These are phyloP conservation scores for Aspergillus uvarum DNA, from an alignment of 2,329 filamentous ascomycete genomes.

Conservation along the genomic window DNA sequence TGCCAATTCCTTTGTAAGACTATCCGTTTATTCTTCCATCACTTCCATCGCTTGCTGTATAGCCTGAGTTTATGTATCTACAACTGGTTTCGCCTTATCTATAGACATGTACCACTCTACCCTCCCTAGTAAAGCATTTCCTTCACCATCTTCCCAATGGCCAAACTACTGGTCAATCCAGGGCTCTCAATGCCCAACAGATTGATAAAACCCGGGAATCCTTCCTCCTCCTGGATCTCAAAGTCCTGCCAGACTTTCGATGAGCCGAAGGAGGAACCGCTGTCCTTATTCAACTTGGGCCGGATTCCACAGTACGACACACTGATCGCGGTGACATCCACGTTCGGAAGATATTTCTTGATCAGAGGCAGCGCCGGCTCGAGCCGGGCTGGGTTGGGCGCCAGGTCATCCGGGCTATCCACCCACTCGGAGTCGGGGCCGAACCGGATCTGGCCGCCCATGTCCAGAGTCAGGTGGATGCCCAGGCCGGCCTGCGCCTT, in stretches of 20 bases:
- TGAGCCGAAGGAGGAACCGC: slow-evolving; percentile 49
- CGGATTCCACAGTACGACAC: slow-evolving; percentile 91
- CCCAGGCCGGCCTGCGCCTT: slow-evolving; percentile 85
- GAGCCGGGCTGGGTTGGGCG: slow-evolving; percentile 64
- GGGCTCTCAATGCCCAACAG: slow-evolving; percentile 91
- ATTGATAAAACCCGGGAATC: slow-evolving; percentile 81
- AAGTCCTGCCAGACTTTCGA: slow-evolving; percentile 78
- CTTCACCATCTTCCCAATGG: slow-evolving; percentile 77
- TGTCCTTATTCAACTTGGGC: slow-evolving; percentile 71
- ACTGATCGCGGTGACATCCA: slow-evolving; percentile 65
- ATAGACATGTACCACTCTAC: too few species aligned
- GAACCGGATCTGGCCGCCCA: slow-evolving; percentile 80
- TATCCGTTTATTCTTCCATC: too few species aligned
- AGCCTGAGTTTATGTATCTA: too few species aligned
- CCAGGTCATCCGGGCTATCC: slow-evolving; percentile 66
- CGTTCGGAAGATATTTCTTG: slow-evolving; percentile 69
- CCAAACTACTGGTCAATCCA: slow-evolving; percentile 80
- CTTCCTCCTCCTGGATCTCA: slow-evolving; percentile 72
- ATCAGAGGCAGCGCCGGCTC: slow-evolving; percentile 72
- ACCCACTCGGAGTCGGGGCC: slow-evolving; percentile 97
- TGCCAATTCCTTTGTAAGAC: too few species aligned
- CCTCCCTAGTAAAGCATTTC: slow-evolving; percentile 48
- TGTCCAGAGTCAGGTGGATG: slow-evolving; percentile 89
- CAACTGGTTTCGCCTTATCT: too few species aligned
- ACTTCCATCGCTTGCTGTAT: too few species aligned